Percentiles rank a stretch among this genome's conserved stretches.
Conservation (phyloP, 768 basidiomycete genomes). For the Tylopilus balloui region DNA sequence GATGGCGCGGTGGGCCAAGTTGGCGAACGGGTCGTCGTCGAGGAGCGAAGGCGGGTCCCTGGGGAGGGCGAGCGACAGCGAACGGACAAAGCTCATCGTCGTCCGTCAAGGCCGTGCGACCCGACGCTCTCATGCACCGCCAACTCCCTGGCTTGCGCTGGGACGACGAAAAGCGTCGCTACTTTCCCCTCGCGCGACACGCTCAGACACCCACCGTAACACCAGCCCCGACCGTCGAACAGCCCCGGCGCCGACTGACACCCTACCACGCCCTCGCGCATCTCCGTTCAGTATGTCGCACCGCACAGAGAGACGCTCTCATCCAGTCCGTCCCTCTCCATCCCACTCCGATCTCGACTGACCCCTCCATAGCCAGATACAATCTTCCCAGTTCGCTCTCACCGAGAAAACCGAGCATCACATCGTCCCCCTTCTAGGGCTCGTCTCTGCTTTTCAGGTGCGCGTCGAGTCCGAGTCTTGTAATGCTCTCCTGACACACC, state of each 20-base stretch:
- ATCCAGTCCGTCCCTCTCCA: constrained; percentile 14
- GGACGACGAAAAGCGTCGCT: constrained; percentile 47
- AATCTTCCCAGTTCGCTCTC: constrained; percentile 36
- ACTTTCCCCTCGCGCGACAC: constrained; percentile 41
- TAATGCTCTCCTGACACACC: neutral
- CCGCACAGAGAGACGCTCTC: constrained; percentile 21
- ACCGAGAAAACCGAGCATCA: constrained; percentile 33
- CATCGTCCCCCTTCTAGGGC: constrained; percentile 26
- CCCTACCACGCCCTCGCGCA: constrained; percentile 4
- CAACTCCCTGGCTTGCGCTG: constrained; percentile 56
- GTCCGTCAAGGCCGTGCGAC: neutral
- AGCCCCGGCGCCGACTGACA: neutral
- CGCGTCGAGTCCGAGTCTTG: constrained; percentile 11
- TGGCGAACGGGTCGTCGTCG: constrained; percentile 75
- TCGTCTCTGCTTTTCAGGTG: constrained; percentile 48
- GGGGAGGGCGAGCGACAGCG: too few relatives aligned
- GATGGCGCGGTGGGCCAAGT: too few relatives aligned
- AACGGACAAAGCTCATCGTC: neutral
- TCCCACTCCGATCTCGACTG: neutral
- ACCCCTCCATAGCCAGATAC: constrained; percentile 35
- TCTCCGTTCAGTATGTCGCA: constrained; percentile 15
- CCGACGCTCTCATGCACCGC: constrained; percentile 35
- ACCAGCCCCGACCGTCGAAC: too few relatives aligned
- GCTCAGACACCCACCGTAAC: neutral
- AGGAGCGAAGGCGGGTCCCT: too few relatives aligned